These are phyloP conservation scores for Furcasterigmium sp. DNA, from an alignment of 2,329 filamentous ascomycete species.

Conservation along the genomic window DNA sequence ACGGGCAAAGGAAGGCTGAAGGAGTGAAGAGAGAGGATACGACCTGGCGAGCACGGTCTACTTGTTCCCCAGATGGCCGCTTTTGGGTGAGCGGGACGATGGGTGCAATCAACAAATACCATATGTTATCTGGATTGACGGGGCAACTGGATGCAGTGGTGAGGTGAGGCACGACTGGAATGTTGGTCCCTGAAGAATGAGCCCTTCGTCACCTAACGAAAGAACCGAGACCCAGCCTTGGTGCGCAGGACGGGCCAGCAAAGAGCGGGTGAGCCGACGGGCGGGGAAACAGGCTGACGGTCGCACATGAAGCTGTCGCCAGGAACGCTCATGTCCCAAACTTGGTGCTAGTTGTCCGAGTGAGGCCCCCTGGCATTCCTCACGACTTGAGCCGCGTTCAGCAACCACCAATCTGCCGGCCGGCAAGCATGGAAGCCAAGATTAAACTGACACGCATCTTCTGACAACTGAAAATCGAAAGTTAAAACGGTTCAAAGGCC, in stretches of 20 bases:
- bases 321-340: not conserved
- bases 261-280: not conserved
- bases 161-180: not conserved
- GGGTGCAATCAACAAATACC: not conserved
- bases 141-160: not conserved
- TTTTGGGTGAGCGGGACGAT: not conserved
- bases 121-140: not conserved
- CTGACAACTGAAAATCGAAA: too few species aligned
- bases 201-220: not conserved
- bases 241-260: not conserved
- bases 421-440: too few species aligned
- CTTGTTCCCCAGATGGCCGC: conserved; percentile 1
- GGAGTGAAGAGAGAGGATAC: not conserved
- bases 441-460: too few species aligned
- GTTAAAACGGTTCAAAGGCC: too few species aligned
- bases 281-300: not conserved
- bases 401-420: too few species aligned
- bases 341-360: not conserved
- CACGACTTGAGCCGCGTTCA: not conserved
- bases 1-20: not conserved
- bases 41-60: not conserved
- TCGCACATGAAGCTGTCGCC: not conserved
- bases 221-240: not conserved
- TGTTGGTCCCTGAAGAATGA: not conserved
- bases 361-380: not conserved